Percentiles rank a stretch among this genome's conserved stretches.
phyloP scores from a whole-genome alignment of 2,329 filamentous ascomycete genomes.

The Ophiosphaerella narmari region DNA sequence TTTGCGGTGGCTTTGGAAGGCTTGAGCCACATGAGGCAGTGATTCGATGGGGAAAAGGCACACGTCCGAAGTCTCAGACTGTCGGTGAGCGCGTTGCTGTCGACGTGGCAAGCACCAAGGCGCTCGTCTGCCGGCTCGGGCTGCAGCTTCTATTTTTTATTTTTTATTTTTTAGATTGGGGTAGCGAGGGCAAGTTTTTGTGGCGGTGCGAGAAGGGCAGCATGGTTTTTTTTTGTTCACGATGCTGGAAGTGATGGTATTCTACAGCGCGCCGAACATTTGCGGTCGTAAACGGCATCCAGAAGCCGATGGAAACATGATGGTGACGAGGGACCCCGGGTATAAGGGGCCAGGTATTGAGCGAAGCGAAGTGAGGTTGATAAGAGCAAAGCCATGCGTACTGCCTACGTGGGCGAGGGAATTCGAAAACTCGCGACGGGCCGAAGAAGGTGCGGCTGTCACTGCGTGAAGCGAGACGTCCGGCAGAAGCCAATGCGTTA shows the following conservation, averaged over 20 bases:
- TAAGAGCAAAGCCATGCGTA: no score
- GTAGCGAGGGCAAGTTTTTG: no score
- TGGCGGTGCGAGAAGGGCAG: no score
- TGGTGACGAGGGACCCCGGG: not conserved
- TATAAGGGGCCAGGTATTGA: not conserved
- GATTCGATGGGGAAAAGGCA: conserved; percentile 7
- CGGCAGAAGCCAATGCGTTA: no score
- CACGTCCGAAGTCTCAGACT: conserved; percentile 1
- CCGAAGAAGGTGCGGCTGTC: not conserved
- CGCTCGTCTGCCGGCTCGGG: not conserved
- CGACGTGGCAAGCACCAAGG: conserved; percentile 5
- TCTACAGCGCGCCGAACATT: not conserved
- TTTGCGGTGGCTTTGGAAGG: conserved; percentile 4
- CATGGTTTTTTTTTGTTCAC: no score
- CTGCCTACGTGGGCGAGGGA: no score
- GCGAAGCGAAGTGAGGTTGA: no score
- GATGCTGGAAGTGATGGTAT: no score
- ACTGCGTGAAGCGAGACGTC: not conserved
- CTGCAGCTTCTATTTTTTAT: no score
- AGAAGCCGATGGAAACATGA: not conserved
- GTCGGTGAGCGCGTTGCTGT: conserved; percentile 4
- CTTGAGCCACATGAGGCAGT: conserved; percentile 6
- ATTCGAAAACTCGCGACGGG: not conserved
- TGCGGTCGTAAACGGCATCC: not conserved
- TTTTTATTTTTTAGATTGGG: no score